Base-by-base conservation (phyloP, 2,329 filamentous ascomycete species). In the Cytospora piceae region DNA sequence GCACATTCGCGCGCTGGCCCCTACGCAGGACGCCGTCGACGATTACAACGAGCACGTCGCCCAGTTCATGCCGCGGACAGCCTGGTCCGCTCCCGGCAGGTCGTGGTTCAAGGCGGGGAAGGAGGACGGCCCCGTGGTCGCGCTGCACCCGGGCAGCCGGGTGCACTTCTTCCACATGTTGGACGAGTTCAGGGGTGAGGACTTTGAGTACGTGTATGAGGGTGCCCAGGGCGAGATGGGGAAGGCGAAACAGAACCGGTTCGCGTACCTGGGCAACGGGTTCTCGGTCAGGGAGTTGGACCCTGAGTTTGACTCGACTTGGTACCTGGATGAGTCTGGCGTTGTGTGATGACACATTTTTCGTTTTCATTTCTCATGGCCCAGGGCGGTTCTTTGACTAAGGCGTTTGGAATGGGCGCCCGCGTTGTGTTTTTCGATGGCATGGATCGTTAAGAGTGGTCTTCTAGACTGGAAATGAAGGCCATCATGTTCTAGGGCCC, bases 91-190 rank as follows among this genome's bases (percentile, higher is more conserved):
- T 14, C 65, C 72, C 24, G 73, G 82, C 64, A 75, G 78, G 11
- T 83, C 81, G 9, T 85, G 83, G 83, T 86, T 82, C 72, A 85
- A 84, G 72, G 76, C 77, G 39, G 81, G 78, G 7, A 73, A 69
- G 9, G 72, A 71, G 11, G 74, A 80, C 39, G 82, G 80, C 0
- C 79, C 79, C 1, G 81, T 85, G 27, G 80, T 77, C 7, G 82
- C 81, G 3, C 72, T 85, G 55, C 82, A 85, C 68, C 82, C 83
- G 0, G 83, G 83, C 6, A 82, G 80, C 69, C 76, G 82, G 31
- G 75, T 82, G 60, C 82, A 85, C 70, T 84, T 84, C 72, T 81
- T 84, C 71, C 79, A 83, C 67, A 84, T 84, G 80, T 75, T 86
- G 27, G 79, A 82, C 69, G 71, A 72, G 9, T 79, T 85, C 66